Percentiles rank a stretch among this genome's conserved stretches.
Conservation (phyloP, 2,329 filamentous ascomycete genomes). For the Arthroderma uncinatum region DNA sequence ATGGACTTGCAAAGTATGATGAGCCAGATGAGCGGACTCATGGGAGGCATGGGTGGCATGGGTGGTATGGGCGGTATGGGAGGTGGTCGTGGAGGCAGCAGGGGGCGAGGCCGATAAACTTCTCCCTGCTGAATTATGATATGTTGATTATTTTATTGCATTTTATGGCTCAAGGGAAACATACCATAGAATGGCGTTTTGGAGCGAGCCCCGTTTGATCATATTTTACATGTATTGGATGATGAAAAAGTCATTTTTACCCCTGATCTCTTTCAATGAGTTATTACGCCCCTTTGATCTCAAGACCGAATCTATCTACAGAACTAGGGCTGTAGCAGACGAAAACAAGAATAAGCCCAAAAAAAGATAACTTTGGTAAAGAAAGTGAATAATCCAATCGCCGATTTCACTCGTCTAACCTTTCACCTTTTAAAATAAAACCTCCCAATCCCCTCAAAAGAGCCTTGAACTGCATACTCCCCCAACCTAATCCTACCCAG, state of each 20-base stretch:
- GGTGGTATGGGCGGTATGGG: slow-evolving; percentile 35
- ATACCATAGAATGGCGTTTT: slow-evolving; percentile 6
- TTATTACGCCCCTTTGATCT: background rate
- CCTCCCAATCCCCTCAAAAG: background rate
- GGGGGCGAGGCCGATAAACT: slow-evolving; percentile 14
- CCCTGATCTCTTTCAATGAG: background rate
- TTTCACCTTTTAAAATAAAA: background rate
- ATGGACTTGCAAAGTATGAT: slow-evolving; percentile 62
- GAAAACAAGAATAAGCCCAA: background rate
- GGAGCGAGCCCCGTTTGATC: background rate
- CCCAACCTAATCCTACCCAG: background rate
- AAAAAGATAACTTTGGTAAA: background rate
- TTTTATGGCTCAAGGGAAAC: background rate
- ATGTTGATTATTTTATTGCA: slow-evolving; percentile 1
- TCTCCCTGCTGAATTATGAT: background rate
- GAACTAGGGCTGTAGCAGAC: background rate
- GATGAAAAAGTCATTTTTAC: background rate
- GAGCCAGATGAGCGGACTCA: slow-evolving; percentile 61
- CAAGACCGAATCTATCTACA: background rate
- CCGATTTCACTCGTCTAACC: background rate
- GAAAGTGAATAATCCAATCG: background rate
- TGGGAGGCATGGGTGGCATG: slow-evolving; percentile 38
- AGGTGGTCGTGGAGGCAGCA: slow-evolving; percentile 29
- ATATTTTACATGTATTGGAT: background rate
- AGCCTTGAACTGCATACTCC: background rate